These are phyloP conservation scores for Mycena rosella DNA, from an alignment of 768 basidiomycete species.

Conservation along the genomic window DNA sequence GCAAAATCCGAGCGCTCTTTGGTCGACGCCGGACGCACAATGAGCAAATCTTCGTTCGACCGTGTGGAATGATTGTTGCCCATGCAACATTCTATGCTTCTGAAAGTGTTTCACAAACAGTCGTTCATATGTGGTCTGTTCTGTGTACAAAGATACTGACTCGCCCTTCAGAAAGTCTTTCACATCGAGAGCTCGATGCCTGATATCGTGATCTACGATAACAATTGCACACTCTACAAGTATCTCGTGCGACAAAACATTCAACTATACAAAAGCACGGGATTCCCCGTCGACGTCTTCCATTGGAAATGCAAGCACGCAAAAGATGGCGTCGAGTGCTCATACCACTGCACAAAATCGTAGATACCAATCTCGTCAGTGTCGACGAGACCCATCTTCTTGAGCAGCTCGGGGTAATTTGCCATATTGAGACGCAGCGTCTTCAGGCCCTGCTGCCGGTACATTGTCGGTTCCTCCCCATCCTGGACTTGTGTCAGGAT, in stretches of 20 bases:
- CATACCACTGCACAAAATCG: conserved; percentile 25
- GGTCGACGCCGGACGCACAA: conserved; percentile 36
- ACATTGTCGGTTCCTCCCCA: too few relatives aligned
- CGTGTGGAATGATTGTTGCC: conserved; percentile 38
- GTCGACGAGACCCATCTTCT: too few relatives aligned
- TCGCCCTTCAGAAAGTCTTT: background rate
- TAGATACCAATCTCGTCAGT: too few relatives aligned
- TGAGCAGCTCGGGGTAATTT: too few relatives aligned
- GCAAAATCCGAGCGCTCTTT: conserved; percentile 31
- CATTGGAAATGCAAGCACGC: too few relatives aligned
- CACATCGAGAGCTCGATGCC: conserved; percentile 25
- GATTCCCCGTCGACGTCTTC: conserved; percentile 27
- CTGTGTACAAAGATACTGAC: too few relatives aligned
- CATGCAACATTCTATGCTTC: conserved; percentile 38
- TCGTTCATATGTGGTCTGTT: too few relatives aligned
- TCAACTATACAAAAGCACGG: background rate
- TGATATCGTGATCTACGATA: conserved; percentile 38
- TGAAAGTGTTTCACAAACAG: conserved; percentile 20
- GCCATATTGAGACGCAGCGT: too few relatives aligned
- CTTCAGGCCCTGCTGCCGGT: too few relatives aligned
- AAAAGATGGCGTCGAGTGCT: conserved; percentile 19
- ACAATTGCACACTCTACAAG: conserved; percentile 36
- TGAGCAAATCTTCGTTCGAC: conserved; percentile 35
- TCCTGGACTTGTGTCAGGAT: too few relatives aligned
- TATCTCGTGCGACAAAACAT: conserved; percentile 2